Percentiles rank a stretch among this genome's conserved stretches.
Conservation (phyloP, 2,329 filamentous ascomycete genomes). For the Trichoderma sp. region DNA sequence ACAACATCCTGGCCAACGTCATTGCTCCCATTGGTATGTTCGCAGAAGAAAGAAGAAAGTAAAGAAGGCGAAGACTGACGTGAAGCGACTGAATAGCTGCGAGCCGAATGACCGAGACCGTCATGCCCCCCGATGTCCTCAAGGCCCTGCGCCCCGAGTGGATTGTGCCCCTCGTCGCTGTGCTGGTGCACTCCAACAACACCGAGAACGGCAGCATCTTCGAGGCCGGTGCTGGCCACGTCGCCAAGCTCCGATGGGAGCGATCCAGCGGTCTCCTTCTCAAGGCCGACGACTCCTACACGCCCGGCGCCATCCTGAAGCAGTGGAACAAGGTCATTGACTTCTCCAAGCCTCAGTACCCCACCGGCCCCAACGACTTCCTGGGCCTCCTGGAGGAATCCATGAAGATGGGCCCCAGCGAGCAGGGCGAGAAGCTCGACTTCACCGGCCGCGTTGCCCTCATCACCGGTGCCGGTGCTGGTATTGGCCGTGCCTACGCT, state of each 20-base stretch:
- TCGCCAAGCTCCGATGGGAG: slow-evolving; percentile 95
- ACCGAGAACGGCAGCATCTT: slow-evolving; percentile 89
- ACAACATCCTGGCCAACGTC: slow-evolving; percentile 95
- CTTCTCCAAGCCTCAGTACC: slow-evolving; percentile 80
- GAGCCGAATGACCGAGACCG: slow-evolving; percentile 91
- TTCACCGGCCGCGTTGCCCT: slow-evolving; percentile 86
- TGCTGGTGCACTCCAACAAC: slow-evolving; percentile 84
- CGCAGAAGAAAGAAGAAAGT: not conserved
- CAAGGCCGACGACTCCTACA: slow-evolving; percentile 86
- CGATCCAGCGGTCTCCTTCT: slow-evolving; percentile 85
- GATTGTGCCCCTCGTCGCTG: slow-evolving; percentile 91
- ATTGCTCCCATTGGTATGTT: slow-evolving; percentile 77
- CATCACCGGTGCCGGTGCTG: slow-evolving; percentile 85
- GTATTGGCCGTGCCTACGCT: slow-evolving; percentile 88
- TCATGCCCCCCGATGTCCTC: slow-evolving; percentile 93
- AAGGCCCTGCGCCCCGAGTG: slow-evolving; percentile 87
- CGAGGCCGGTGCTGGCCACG: slow-evolving; percentile 89
- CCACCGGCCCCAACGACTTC: slow-evolving; percentile 85
- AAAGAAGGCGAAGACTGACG: not conserved
- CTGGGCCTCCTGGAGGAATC: slow-evolving; percentile 83
- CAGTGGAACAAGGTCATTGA: slow-evolving; percentile 89
- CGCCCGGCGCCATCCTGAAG: slow-evolving; percentile 82
- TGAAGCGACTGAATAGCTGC: slow-evolving; percentile 61
- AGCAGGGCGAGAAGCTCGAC: slow-evolving; percentile 72
- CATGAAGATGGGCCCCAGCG: slow-evolving; percentile 73